phyloP scores from a whole-genome alignment of 805 yeast species.

The Maudiozyma serrabonitensis region DNA sequence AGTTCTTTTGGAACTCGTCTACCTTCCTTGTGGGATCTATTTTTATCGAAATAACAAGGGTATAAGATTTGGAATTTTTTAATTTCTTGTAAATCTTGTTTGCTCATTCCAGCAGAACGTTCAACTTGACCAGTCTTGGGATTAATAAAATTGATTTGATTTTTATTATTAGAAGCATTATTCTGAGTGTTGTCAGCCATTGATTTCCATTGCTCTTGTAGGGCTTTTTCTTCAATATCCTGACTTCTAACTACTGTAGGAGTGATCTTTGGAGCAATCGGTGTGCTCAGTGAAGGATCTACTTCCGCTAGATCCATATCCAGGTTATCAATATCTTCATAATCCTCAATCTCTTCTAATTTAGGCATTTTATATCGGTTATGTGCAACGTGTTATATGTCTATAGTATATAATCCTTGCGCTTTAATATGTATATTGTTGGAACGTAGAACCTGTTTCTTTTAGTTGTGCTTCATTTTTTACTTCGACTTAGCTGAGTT shows the following conservation, averaged over 20 bases:
- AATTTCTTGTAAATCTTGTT: conserved; percentile 54
- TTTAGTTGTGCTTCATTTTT: neutral
- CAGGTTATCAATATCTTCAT: conserved; percentile 80
- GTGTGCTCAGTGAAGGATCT: conserved; percentile 60
- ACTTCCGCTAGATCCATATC: conserved; percentile 91
- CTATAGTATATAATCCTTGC: no score
- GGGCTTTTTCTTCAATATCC: conserved; percentile 29
- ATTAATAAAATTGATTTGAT: conserved; percentile 17
- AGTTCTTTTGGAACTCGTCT: conserved; percentile 61
- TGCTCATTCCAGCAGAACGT: conserved; percentile 29
- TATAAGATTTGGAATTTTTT: conserved; percentile 66
- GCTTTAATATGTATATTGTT: neutral
- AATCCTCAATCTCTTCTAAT: conserved; percentile 64
- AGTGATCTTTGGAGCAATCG: conserved; percentile 59
- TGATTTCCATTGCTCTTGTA: neutral
- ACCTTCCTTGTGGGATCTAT: conserved; percentile 69
- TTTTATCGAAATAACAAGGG: conserved; percentile 85
- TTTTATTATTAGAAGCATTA: neutral
- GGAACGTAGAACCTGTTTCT: neutral
- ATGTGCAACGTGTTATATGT: neutral
- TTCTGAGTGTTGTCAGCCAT: neutral
- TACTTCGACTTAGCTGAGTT: neutral
- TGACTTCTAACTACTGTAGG: conserved; percentile 56
- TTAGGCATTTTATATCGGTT: conserved; percentile 41
- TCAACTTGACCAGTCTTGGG: conserved; percentile 25